Base-by-base conservation (phyloP, 208 protist genomes). In the Trypanosoma melophagium region DNA sequence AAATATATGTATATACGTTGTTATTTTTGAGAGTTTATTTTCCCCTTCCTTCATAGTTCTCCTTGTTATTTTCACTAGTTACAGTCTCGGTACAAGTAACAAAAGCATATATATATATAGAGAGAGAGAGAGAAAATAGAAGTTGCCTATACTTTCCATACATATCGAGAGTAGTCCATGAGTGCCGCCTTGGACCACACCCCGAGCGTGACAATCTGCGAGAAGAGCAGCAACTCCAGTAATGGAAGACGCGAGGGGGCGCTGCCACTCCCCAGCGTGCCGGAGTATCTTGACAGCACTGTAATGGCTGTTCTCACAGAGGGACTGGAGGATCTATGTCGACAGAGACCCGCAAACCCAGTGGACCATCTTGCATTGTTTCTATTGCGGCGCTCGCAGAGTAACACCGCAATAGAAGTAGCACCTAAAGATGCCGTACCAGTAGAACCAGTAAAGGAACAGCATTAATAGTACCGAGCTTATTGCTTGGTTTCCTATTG, bases 301-400 rank as follows among this genome's bases (percentile, higher is more conserved):
- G 90, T 98, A 8, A 88, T 96, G 80, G 86, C 77, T 12, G 62
- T 92, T 3, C 75, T 98, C 12, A 79, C 92, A 2, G 87, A 97
- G 25, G 95, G 80, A 12, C 72, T 98, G 16, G 81, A 92, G 69
- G 87, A 92, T 41, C 60, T 98, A 17, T 93, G 87, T 53, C 81
- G 90, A 7, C 83, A 94, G 61, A 74, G 93, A n/a, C 95, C 95
- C 7, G 83, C 91, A 13, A 94, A 97, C 64, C 94, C 95, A 17
- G 83, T 97, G 24, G 91, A 97, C 58, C 97, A 95, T 61, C 60
- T 98, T 4, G 95, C 88, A n/a, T 71, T 90, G 4, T 96, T 89
- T 54, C 71, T 97, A 16, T 77, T 97, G 8, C 91, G 87, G 0
- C 71, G 90, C 50, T 93, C 93, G 0, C 62, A 84, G 1, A 77